Percentiles rank a stretch among this genome's conserved stretches.
Conservation (phyloP, 306 rosid species). For the Crataegus laevigata region DNA sequence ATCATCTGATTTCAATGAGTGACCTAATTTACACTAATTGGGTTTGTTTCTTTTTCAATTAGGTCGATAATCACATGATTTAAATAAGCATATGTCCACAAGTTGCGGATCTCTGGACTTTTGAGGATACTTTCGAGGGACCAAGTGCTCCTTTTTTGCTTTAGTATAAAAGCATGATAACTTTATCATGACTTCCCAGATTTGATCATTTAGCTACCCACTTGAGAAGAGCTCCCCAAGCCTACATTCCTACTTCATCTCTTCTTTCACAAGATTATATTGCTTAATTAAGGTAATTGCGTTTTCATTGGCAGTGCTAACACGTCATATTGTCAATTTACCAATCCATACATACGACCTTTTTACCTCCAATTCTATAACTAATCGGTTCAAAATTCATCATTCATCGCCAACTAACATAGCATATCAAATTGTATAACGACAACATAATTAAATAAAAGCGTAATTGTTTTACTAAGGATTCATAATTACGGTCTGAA, state of each 20-base stretch:
- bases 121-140: constrained; percentile 19
- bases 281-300: not conserved
- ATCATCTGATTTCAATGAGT: constrained; percentile 37
- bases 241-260: constrained; percentile 33
- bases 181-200: constrained; percentile 35
- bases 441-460: not conserved
- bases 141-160: constrained; percentile 23
- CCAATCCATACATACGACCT: not conserved
- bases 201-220: constrained; percentile 45
- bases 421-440: not conserved
- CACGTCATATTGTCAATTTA: not conserved
- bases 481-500: too few relatives aligned
- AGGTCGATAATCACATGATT: constrained; percentile 29
- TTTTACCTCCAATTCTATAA: not conserved
- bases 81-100: constrained; percentile 16
- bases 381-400: not conserved
- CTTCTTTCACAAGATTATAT: constrained; percentile 22
- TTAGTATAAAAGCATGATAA: constrained; percentile 40
- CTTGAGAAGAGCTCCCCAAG: constrained; percentile 31
- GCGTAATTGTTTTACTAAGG: not conserved
- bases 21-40: constrained; percentile 21
- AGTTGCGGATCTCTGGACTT: constrained; percentile 24
- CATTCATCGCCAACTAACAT: not conserved
- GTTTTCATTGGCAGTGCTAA: not conserved
- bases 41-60: constrained; percentile 21